Conservation (phyloP, 2,329 filamentous ascomycete species). For the Pseudogymnoascus sp. region DNA sequence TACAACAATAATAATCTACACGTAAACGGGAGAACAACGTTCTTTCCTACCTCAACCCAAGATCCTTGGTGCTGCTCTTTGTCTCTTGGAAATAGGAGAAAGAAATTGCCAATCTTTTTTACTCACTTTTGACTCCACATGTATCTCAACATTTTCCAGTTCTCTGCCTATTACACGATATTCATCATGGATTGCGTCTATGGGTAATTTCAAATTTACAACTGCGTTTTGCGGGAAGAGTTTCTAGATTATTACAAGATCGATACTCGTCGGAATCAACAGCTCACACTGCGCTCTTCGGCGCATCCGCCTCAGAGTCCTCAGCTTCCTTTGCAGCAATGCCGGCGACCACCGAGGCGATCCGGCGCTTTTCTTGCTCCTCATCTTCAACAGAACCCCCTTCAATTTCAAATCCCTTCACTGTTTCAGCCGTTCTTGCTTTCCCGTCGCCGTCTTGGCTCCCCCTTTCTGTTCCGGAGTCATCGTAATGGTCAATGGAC, state of each 20-base stretch:
- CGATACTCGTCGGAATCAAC: background rate
- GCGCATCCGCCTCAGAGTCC: background rate
- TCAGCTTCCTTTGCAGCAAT: conserved; percentile 8
- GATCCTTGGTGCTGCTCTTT: background rate
- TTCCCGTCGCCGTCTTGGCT: background rate
- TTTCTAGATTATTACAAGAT: background rate
- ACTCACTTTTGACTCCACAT: background rate
- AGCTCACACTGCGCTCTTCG: background rate
- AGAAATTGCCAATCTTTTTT: background rate
- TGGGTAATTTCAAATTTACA: conserved; percentile 5
- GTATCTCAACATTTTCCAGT: background rate
- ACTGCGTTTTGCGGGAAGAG: background rate
- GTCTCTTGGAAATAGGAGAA: background rate
- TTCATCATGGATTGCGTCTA: background rate
- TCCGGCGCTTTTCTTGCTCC: background rate
- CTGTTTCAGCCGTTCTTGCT: background rate
- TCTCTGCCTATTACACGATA: background rate
- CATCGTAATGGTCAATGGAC: background rate
- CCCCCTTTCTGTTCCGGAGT: background rate
- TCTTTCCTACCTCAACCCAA: background rate
- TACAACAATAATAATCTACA: background rate
- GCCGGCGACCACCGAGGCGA: conserved; percentile 1
- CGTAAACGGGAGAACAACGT: background rate
- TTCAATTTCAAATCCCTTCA: background rate
- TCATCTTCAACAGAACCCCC: background rate